Base-by-base conservation (phyloP, 2,329 filamentous ascomycete species). In the Leptographium flavum region DNA sequence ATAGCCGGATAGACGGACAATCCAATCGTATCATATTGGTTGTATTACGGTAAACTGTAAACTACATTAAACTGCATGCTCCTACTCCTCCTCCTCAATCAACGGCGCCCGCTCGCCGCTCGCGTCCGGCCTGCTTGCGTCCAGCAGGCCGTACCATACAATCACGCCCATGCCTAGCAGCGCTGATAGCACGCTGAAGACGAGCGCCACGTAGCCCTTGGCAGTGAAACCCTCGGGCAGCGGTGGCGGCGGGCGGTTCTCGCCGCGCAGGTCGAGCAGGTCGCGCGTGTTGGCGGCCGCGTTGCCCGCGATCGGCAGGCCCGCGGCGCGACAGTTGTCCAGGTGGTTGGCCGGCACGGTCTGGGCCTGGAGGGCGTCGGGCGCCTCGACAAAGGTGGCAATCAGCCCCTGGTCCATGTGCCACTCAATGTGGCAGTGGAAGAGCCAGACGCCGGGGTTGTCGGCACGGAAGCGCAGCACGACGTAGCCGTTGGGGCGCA, bases 151-250 rank as follows among this genome's bases (percentile, higher is more conserved):
- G 23, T 45, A 40, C 50, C 48, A 48, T 11, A 47, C 33, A 47
- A 92, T 79, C 11, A 76, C 73, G 0, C 63, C 70, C 55, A 87
- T 68, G 8, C 85, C 85, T 6, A 85, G 51, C 37, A 87, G 65
- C 2, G 82, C 85, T 19, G 71, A 70, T 2, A 87, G 49, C 51
- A 71, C 73, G 56, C 80, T 86, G 57, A 88, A 85, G 1, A 79
- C 78, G 50, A 92, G 61, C 3, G 85, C 85, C 2, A 87, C 73
- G 37, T 84, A 83, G 4, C 86, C 86, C 39, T 71, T 70, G 0
- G 78, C 60, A 0, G 80, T 85, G 58, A 90, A 57, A 5, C 47
- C 47, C 2, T 36, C 40, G 0, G 49, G 49, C 3, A 51, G 46
- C 9, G 42, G 37, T 30, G 45, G 47, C 11, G 50, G 49, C 5